These are phyloP conservation scores for Gardenia jasminoides DNA, from an alignment of 257 asterid species.

Conservation along the genomic window DNA sequence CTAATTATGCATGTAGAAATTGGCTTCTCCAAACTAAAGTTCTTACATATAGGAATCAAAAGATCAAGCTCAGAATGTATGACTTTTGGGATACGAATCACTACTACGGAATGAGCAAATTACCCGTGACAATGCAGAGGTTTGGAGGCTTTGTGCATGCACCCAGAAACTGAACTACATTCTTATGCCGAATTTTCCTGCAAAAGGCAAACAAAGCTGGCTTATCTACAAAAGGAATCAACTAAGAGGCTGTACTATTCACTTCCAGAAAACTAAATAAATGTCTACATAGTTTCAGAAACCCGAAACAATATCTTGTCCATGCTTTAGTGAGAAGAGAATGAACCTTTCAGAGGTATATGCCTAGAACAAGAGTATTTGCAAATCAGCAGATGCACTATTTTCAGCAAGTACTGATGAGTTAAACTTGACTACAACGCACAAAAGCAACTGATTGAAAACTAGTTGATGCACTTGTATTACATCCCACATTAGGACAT, in stretches of 20 bases:
- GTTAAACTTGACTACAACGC: background rate
- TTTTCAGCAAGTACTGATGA: background rate
- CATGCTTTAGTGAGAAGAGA: background rate
- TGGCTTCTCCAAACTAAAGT: background rate
- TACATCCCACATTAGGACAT: background rate
- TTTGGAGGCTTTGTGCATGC: slow-evolving; percentile 50
- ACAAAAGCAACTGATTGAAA: too few species aligned
- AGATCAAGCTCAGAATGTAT: background rate
- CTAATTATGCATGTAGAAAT: background rate
- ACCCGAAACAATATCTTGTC: background rate
- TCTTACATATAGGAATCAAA: background rate
- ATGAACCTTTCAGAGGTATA: background rate
- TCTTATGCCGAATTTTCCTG: slow-evolving; percentile 51
- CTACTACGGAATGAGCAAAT: background rate
- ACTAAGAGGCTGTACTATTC: background rate
- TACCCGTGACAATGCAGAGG: slow-evolving; percentile 52
- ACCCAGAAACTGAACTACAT: slow-evolving; percentile 53
- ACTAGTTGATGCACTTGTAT: background rate
- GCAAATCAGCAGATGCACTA: background rate
- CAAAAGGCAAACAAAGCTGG: slow-evolving; percentile 2
- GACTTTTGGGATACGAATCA: background rate
- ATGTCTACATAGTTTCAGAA: background rate
- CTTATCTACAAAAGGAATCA: background rate
- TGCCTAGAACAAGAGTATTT: background rate
- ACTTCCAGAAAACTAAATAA: background rate